Evolutionary conservation across 1,284 basidiomycete species (phyloP), one percentile per base, ranked within the genome.

Genomic region (Bondarzewia mesenterica): DNA sequence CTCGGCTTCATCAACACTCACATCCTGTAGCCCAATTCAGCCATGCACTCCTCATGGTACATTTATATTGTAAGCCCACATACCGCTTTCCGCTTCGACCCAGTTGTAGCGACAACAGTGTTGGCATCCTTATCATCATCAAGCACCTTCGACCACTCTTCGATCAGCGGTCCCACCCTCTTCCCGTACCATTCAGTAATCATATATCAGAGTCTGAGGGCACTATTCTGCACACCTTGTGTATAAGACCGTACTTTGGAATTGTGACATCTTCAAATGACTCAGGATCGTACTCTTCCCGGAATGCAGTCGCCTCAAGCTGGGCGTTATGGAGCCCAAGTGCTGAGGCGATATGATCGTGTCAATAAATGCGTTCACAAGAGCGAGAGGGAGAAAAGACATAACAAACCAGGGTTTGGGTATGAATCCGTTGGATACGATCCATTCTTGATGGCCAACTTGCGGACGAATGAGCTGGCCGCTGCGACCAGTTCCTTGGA

Each of bases 231-330:
- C 67, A 44, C 50, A 88, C 89, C 72, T 88, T 85, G 59, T 90
- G 85, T 53, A 96, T 92, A 58, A 78, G 75, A 39, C 80, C 78
- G 45, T 83, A 73, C 57, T 88, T 85, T 2, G 94, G 93, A 50
- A 79, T 61, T 0, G 93, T 92, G 52, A 83, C 67, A 63, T 98
- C 93, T 55, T 83, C 79, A 54, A 92, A 87, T 3, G 74, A 65
- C 46, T 81, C 78, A 2, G 78, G 72, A 59, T 93, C 84, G 57
- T 80, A 91, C 55, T 92, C 80, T 62, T 94, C 89, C 46, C 88
- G 84, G 65, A 97, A 95, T 0, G 94, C 94, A 46, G 82, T 85
- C 14, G 93, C 91, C 69, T 96, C 85, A 3, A 97, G 77, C 60
- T 93, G 89, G 7, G 81, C 85, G 62, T 95, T 93, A 63, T 96